Conservation (phyloP, 192 early-diverging fungal genomes). For the Mortierella antarctica region DNA sequence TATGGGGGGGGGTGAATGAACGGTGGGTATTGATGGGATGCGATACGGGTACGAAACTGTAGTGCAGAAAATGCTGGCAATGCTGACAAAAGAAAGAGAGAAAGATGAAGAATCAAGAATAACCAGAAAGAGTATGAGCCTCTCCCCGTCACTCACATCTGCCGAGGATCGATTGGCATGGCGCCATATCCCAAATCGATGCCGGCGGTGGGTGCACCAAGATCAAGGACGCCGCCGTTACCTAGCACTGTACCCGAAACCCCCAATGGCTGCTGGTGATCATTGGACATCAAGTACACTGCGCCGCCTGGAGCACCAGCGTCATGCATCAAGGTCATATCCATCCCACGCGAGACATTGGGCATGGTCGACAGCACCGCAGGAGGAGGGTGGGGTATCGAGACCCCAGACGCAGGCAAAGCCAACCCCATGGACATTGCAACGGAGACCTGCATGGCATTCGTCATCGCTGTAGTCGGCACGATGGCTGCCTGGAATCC, state of each 20-base stretch:
- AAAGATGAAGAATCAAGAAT: neutral
- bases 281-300: conserved; percentile 12
- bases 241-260: no score
- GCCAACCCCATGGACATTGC: conserved; percentile 15
- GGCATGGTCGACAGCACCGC: conserved; percentile 15
- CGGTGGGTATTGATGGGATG: conserved; percentile 7
- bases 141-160: conserved; percentile 10
- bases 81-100: neutral
- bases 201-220: neutral
- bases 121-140: neutral
- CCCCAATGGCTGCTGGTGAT: neutral
- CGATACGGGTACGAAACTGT: neutral
- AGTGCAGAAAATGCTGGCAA: conserved; percentile 2
- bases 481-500: conserved; percentile 16
- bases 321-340: conserved; percentile 32
- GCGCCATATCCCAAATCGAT: conserved; percentile 28
- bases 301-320: neutral
- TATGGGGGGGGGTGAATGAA: neutral
- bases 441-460: neutral
- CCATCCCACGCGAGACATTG: neutral
- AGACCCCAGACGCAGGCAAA: conserved; percentile 4
- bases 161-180: conserved; percentile 33
- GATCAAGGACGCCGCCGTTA: neutral
- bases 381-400: conserved; percentile 8
- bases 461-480: conserved; percentile 11